phyloP scores from a whole-genome alignment of 2,329 filamentous ascomycete species.

The Dendryphion nanum region DNA sequence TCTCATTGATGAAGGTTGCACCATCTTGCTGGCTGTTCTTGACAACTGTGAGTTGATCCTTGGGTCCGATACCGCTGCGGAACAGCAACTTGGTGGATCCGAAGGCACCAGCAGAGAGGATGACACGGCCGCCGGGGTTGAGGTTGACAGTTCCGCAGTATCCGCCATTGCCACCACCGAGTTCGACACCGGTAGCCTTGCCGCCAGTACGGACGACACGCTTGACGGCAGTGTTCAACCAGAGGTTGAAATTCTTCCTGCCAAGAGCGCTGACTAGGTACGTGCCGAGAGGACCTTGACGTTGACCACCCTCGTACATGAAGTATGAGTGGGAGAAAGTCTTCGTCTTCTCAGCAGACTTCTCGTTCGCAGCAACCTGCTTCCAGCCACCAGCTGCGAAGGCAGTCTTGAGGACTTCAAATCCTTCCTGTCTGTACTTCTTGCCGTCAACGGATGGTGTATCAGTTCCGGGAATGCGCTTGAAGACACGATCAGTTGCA shows the following conservation, averaged over 20 bases:
- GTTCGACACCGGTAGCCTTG: conserved; percentile 65
- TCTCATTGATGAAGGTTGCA: conserved; percentile 42
- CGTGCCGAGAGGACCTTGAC: conserved; percentile 68
- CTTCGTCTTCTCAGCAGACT: conserved; percentile 63
- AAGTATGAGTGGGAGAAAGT: conserved; percentile 64
- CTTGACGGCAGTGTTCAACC: conserved; percentile 65
- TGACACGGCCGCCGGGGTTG: conserved; percentile 61
- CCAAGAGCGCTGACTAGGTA: conserved; percentile 64
- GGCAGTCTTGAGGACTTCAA: conserved; percentile 60
- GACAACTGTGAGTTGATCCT: conserved; percentile 47
- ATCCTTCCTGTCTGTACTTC: conserved; percentile 66
- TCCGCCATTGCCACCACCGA: conserved; percentile 62
- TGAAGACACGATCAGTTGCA: conserved; percentile 63
- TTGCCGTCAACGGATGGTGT: conserved; percentile 65
- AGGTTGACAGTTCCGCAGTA: conserved; percentile 61
- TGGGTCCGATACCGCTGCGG: conserved; percentile 67
- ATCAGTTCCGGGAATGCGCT: conserved; percentile 68
- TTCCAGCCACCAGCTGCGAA: conserved; percentile 62
- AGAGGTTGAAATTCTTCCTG: conserved; percentile 65
- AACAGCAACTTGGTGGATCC: conserved; percentile 69
- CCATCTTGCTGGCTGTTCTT: conserved; percentile 44
- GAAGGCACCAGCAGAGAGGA: conserved; percentile 67
- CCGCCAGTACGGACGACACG: conserved; percentile 64
- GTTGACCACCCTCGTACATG: conserved; percentile 66
- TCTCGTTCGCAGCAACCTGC: conserved; percentile 58